These are phyloP conservation scores for Globisporangium cederbergense DNA, from an alignment of 352 stramenopile species.

Conservation along the genomic window DNA sequence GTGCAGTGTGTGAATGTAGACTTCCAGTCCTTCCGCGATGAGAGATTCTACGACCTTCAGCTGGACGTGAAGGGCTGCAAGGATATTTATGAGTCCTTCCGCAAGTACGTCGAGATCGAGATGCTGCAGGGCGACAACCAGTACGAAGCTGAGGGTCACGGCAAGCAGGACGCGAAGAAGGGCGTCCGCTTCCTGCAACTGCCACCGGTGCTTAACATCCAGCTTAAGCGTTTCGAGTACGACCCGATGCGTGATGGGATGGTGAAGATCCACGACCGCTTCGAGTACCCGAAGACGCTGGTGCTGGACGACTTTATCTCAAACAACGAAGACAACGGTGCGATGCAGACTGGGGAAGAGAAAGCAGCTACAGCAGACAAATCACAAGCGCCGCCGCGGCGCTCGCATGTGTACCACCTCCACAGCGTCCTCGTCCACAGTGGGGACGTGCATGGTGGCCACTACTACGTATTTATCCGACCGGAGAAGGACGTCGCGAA, in stretches of 20 bases:
- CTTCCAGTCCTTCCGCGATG: slow-evolving; percentile 84
- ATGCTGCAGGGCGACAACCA: slow-evolving; percentile 93
- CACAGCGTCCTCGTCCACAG: slow-evolving; percentile 86
- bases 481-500: slow-evolving; percentile 59
- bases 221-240: slow-evolving; percentile 91
- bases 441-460: slow-evolving; percentile 80
- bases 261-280: slow-evolving; percentile 89
- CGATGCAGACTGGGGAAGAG: not conserved
- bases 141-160: slow-evolving; percentile 87
- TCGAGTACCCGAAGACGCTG: slow-evolving; percentile 79
- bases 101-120: slow-evolving; percentile 91
- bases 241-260: slow-evolving; percentile 83
- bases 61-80: slow-evolving; percentile 91
- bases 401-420: slow-evolving; percentile 65
- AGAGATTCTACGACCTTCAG: slow-evolving; percentile 92
- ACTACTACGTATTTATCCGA: slow-evolving; percentile 90
- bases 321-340: slow-evolving; percentile 10
- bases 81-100: slow-evolving; percentile 87
- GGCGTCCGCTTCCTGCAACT: slow-evolving; percentile 81
- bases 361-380: not conserved
- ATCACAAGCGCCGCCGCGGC: slow-evolving; percentile 1
- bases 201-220: slow-evolving; percentile 90
- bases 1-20: slow-evolving; percentile 91
- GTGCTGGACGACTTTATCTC: slow-evolving; percentile 68
- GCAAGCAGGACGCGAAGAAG: slow-evolving; percentile 91